These are phyloP conservation scores for Phalaenopsis aphrodite DNA, from an alignment of 106 monocot species.

Conservation along the genomic window DNA sequence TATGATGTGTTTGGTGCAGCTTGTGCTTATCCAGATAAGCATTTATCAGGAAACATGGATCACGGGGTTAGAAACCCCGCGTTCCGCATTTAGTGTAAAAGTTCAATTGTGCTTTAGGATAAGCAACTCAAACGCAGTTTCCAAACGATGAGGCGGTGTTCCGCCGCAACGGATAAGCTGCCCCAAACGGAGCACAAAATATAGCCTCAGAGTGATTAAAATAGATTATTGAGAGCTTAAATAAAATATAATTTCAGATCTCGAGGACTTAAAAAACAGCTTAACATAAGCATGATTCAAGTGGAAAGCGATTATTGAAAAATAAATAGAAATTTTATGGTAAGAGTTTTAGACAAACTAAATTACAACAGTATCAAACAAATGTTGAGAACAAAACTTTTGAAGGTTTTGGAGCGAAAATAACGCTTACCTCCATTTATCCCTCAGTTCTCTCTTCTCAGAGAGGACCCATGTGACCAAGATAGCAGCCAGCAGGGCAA, in stretches of 20 bases:
- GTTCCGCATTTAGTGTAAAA: no score
- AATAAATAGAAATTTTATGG: background rate
- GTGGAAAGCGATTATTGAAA: slow-evolving; percentile 3
- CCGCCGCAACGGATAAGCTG: no score
- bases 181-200: no score
- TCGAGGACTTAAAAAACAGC: no score
- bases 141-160: no score
- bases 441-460: slow-evolving; percentile 79
- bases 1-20: no score
- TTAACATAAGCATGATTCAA: background rate
- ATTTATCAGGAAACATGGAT: no score
- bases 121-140: no score
- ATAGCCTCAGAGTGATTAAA: background rate
- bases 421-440: slow-evolving; percentile 72
- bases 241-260: background rate
- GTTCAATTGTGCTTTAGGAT: no score
- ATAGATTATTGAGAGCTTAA: background rate
- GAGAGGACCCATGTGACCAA: slow-evolving; percentile 76
- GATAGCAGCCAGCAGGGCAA: slow-evolving; percentile 69
- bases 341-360: background rate
- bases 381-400: slow-evolving; percentile 5
- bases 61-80: no score
- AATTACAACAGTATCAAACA: background rate
- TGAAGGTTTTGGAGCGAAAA: background rate
- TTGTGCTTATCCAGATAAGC: no score